Conservation (phyloP, 1,284 basidiomycete species). For the Cutaneotrichosporon curvatum region DNA sequence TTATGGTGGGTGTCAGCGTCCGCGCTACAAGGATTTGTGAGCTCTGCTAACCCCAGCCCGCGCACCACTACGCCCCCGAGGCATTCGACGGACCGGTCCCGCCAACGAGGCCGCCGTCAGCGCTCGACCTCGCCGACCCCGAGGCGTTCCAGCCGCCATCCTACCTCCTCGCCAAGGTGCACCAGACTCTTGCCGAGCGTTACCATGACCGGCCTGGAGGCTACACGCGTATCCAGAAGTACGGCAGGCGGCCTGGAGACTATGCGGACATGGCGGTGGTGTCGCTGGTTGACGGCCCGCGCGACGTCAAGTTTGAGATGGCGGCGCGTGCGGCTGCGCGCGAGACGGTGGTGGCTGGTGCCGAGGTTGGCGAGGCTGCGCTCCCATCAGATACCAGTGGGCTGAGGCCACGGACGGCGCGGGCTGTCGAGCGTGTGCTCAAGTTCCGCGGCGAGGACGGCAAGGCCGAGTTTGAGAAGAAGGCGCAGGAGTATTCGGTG, state of each 20-base stretch:
- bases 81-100: constrained; percentile 23
- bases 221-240: constrained; percentile 89
- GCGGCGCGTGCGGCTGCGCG: constrained; percentile 73
- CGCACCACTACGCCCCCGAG: constrained; percentile 22
- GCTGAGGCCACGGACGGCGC: constrained; percentile 1
- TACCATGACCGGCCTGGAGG: constrained; percentile 82
- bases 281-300: constrained; percentile 88
- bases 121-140: constrained; percentile 26
- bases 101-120: constrained; percentile 2
- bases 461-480: constrained; percentile 34
- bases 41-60: constrained; percentile 14
- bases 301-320: constrained; percentile 79
- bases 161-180: constrained; percentile 68
- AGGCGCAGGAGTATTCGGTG: constrained; percentile 45
- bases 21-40: too few species aligned
- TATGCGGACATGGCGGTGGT: constrained; percentile 88
- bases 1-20: constrained; percentile 50
- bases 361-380: neutral
- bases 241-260: constrained; percentile 81
- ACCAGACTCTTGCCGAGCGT: constrained; percentile 68
- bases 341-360: constrained; percentile 47
- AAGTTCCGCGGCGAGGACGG: constrained; percentile 41
- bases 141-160: constrained; percentile 44
- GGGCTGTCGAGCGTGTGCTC: constrained; percentile 36
- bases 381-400: neutral